These are phyloP conservation scores for Globisporangium rhizosaccharum DNA, from an alignment of 352 stramenopile genomes.

Conservation along the genomic window DNA sequence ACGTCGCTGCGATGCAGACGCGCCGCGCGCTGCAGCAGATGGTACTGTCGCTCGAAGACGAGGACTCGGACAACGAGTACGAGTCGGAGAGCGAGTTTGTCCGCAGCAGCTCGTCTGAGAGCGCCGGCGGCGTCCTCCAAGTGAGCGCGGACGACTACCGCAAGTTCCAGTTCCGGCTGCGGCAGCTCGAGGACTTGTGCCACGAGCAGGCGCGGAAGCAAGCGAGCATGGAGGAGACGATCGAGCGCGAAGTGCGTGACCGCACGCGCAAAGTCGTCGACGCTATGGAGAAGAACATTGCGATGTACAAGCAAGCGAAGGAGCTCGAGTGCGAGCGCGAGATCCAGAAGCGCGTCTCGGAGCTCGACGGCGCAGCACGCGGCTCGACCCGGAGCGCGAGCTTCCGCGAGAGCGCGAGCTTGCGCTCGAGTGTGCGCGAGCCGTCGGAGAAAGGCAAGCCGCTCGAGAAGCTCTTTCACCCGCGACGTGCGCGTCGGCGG, in stretches of 20 bases:
- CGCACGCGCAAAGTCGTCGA: constrained; percentile 64
- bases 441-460: constrained; percentile 38
- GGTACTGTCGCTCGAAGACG: constrained; percentile 76
- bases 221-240: constrained; percentile 66
- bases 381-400: constrained; percentile 16
- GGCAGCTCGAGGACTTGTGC: constrained; percentile 70
- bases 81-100: constrained; percentile 41
- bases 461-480: constrained; percentile 77
- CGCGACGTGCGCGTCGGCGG: constrained; percentile 53
- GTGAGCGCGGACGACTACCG: constrained; percentile 71
- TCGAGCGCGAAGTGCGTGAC: constrained; percentile 64
- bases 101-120: constrained; percentile 15
- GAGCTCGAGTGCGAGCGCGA: constrained; percentile 75
- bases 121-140: constrained; percentile 28
- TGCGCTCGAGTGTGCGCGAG: constrained; percentile 19
- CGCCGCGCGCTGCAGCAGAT: constrained; percentile 81
- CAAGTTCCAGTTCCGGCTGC: constrained; percentile 80
- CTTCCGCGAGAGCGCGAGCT: constrained; percentile 33
- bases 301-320: constrained; percentile 82
- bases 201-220: constrained; percentile 68
- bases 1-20: constrained; percentile 67
- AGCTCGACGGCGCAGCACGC: constrained; percentile 25
- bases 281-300: constrained; percentile 81
- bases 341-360: constrained; percentile 64
- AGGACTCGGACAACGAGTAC: constrained; percentile 50